Percentiles rank a stretch among this genome's conserved stretches.
phyloP scores from a whole-genome alignment of 2,329 filamentous ascomycete genomes.

The Phymatotrichopsis omnivora region DNA sequence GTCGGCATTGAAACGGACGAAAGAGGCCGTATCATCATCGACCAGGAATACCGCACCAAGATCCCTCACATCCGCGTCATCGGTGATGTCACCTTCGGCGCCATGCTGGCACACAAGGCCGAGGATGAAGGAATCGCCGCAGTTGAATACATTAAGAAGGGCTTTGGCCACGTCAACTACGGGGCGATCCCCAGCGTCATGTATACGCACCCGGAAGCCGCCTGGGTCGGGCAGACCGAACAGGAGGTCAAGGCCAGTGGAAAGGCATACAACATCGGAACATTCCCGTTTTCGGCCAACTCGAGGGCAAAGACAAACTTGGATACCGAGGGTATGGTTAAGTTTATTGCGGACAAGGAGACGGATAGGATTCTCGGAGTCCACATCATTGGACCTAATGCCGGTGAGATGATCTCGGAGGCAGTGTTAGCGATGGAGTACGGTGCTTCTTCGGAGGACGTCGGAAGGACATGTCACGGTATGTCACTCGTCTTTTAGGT shows the following conservation, averaged over 20 bases:
- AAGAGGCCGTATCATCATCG: constrained; percentile 87
- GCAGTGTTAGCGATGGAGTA: constrained; percentile 92
- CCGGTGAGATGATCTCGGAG: constrained; percentile 99
- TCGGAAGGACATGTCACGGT: constrained; percentile 83
- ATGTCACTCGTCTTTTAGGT: constrained; percentile 9
- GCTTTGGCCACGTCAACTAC: constrained; percentile 98
- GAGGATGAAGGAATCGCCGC: constrained; percentile 95
- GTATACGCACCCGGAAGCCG: constrained; percentile 98
- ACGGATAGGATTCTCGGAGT: constrained; percentile 91
- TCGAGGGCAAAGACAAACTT: constrained; percentile 97
- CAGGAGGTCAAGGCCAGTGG: constrained; percentile 84
- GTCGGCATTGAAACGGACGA: constrained; percentile 87
- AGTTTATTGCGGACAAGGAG: constrained; percentile 88
- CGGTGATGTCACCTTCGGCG: constrained; percentile 91
- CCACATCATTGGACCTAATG: constrained; percentile 92
- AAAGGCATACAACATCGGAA: constrained; percentile 84
- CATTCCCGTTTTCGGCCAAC: constrained; percentile 97
- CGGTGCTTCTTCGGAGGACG: constrained; percentile 88
- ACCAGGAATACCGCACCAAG: constrained; percentile 98
- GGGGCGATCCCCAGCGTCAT: constrained; percentile 95
- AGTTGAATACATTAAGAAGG: constrained; percentile 96
- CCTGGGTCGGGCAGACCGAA: constrained; percentile 97
- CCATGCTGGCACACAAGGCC: constrained; percentile 98
- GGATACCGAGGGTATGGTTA: constrained; percentile 90
- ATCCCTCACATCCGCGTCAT: constrained; percentile 93